Percentiles rank a stretch among this genome's conserved stretches.
phyloP scores from a whole-genome alignment of 2,329 filamentous ascomycete species.

The Apiospora malaysiana region DNA sequence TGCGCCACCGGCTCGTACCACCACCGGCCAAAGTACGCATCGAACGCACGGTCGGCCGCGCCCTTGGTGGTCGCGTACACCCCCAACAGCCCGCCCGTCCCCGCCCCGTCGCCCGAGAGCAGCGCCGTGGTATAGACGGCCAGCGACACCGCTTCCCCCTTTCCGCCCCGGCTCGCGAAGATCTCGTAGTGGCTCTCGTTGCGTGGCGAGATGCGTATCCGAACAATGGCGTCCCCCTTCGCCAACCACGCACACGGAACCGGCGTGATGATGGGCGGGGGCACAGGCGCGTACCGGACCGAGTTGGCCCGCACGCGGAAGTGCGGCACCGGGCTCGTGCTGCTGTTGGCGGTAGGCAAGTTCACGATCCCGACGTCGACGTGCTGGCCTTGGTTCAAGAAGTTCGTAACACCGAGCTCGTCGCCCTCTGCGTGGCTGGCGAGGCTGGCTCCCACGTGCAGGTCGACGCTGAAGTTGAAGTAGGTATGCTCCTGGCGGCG shows the following conservation, averaged over 20 bases:
- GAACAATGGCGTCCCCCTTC: constrained; percentile 27
- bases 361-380: constrained; percentile 34
- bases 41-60: neutral
- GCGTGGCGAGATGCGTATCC: constrained; percentile 37
- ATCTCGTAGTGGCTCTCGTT: constrained; percentile 33
- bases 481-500: constrained; percentile 36
- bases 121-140: constrained; percentile 37
- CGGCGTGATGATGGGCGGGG: constrained; percentile 26
- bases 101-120: constrained; percentile 40
- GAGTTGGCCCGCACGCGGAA: constrained; percentile 37
- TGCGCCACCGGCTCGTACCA: constrained; percentile 34
- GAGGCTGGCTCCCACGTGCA: constrained; percentile 31
- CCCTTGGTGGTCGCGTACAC: constrained; percentile 46
- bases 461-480: constrained; percentile 35
- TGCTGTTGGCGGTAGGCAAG: neutral
- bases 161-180: constrained; percentile 28
- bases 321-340: constrained; percentile 26
- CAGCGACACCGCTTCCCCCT: constrained; percentile 28
- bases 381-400: constrained; percentile 36
- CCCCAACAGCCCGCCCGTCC: constrained; percentile 41
- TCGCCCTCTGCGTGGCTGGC: constrained; percentile 27
- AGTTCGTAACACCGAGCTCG: constrained; percentile 37
- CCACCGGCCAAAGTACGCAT: constrained; percentile 38
- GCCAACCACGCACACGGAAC: constrained; percentile 36
- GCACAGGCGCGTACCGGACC: constrained; percentile 30